Conservation (phyloP, 139 green algal species). For the Chlorella sp. region DNA sequence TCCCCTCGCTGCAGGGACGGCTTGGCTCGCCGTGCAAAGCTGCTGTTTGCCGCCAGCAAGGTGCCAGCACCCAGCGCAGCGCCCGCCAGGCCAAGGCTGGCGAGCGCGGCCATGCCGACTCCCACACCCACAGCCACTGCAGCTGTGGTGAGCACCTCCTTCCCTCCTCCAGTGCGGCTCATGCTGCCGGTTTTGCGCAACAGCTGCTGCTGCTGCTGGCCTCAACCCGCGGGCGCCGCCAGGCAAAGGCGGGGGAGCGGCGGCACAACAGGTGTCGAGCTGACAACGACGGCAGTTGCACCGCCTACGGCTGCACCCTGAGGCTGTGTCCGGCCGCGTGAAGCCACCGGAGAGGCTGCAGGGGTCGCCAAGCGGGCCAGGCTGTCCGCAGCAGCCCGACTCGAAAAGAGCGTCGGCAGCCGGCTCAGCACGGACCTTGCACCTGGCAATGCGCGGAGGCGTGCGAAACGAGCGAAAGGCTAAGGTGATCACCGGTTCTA, state of each 20-base stretch:
- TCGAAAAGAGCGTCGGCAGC: no score
- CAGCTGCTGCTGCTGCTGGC: neutral
- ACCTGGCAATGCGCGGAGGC: no score
- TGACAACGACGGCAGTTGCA: no score
- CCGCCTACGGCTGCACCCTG: no score
- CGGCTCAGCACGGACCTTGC: no score
- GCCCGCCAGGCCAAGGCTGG: conserved; percentile 27
- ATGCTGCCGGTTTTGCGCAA: neutral
- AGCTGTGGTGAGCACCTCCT: conserved; percentile 30
- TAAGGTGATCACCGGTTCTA: no score
- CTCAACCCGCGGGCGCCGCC: neutral
- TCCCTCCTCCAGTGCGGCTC: conserved; percentile 27
- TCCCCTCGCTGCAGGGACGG: conserved; percentile 22
- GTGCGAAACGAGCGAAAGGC: no score
- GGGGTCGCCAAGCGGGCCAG: no score
- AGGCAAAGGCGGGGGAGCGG: neutral
- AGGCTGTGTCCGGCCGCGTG: no score
- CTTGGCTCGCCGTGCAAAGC: neutral
- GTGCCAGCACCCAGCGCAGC: conserved; percentile 1
- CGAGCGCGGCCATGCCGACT: conserved; percentile 34
- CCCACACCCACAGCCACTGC: conserved; percentile 30
- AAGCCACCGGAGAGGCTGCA: no score
- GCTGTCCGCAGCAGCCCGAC: no score
- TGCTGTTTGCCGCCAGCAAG: neutral
- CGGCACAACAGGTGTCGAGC: neutral